Base-by-base conservation (phyloP, 2,329 filamentous ascomycete genomes). In the Chrysoporthe cubensis region DNA sequence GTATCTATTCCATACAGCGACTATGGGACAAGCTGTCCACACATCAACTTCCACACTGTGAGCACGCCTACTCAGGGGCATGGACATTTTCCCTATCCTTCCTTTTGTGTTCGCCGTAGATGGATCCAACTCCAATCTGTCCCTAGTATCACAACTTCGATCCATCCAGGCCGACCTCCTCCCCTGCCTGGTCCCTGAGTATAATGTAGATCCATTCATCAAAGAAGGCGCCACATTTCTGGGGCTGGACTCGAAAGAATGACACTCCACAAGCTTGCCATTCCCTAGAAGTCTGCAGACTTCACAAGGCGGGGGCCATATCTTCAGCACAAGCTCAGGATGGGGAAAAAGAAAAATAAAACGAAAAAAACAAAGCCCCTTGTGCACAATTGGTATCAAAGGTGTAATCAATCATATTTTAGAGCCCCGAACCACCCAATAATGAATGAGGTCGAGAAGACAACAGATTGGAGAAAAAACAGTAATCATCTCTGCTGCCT, bases 401-500 rank as follows among this genome's bases (percentile, higher is more conserved):
- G 42, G 44, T 26, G 32, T 59, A 54, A 52, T 48, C 4, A n/a
- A 61, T 40, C 42, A 62, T 34, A 40, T 37, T 13, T 57, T 16
- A 66, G 65, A 66, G 48, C 26, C 21, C 63, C 43, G 14, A 48
- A 14, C 43, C 21, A 37, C 43, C 42, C 59, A 1, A 61, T 26
- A 46, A 21, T 34, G 26, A 58, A 34, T 32, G 59, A 66, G 59
- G 66, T 54, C 48, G 65, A 44, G 56, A 59, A 48, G 46, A 44
- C 62, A 52, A 59, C 16, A 60, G 37, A 62, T 50, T 48, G 58
- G 54, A 48, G 43, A 58, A n/a, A 57, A 57, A 58, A 50, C 37
- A 16, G 16, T 13, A n/a, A 13, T 42, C 42, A 58, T 43, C 14
- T 37, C 13, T 61, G 21, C n/a, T 61, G 59, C 18, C 14, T 61